Evolutionary conservation across 78 protist species (phyloP), one percentile per base, ranked within the genome.

Genomic region (Dictyostelium intermedium): DNA sequence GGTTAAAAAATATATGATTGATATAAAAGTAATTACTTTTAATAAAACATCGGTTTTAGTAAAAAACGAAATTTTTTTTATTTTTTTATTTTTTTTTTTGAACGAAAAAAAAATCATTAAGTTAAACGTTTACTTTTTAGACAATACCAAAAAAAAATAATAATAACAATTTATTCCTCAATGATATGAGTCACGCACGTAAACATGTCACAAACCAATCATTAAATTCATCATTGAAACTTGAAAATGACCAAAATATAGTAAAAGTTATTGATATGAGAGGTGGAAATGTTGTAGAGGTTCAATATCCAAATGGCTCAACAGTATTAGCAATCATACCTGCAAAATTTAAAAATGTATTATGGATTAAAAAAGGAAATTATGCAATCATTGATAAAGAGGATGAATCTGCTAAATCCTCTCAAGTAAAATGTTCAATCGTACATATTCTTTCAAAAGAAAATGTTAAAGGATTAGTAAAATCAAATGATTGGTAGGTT

Each of bases 131-230:
- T 5, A 39, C 43, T 39, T 39, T 39, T 45, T 45, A 3, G 7
- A 45, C 2, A 9, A 45, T 45, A 9, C 7, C 53, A 9, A 45
- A 45, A 45, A 41, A 7, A 45, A 45, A 45, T 9, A 50, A 50
- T 16, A 1, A 16, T 50, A 50, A 50, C n/a, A n/a, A n/a, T n/a
- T n/a, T n/a, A 16, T 16, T 50, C 61, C 61, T 16, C 61, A 50
- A 50, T 50, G 61, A 50, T 63, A 89, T 89, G 93, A 89, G 93
- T 47, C 93, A 89, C 63, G 45, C 93, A 27, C 85, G 93, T 80
- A 89, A 89, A 80, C 93, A 89, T 89, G 93, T 89, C 61, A 89
- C 74, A 89, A 53, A 60, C 2, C 34, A 66, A 9, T n/a, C 84
- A 14, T 80, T 89, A 74, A 89, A 89, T 35, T 78, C 85, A 20